Evolutionary conservation across 345 rosid species (phyloP).

Genomic region (Salix arbutifolia): DNA sequence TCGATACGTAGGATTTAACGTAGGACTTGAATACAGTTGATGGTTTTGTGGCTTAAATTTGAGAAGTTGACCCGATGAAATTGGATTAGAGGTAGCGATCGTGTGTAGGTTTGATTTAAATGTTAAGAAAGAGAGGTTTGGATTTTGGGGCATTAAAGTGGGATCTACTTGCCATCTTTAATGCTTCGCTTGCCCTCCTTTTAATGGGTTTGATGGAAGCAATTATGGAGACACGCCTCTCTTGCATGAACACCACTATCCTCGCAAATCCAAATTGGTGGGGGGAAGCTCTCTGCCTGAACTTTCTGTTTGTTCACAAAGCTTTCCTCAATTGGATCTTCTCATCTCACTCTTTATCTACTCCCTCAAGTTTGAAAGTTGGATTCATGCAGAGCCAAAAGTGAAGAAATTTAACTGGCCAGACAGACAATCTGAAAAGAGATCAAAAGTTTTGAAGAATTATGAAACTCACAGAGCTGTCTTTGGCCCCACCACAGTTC

Average conservation of each 20-base stretch:
- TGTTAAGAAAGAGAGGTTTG: conserved; percentile 14
- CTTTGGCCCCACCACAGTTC: conserved; percentile 29
- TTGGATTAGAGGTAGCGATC: conserved; percentile 9
- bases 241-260: conserved; percentile 17
- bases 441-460: not conserved
- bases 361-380: not conserved
- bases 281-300: not conserved
- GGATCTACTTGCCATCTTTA: conserved; percentile 42
- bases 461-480: conserved; percentile 47
- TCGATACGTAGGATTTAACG: not conserved
- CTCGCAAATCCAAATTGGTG: not conserved
- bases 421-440: not conserved
- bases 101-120: conserved; percentile 33
- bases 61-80: not conserved
- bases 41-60: not conserved
- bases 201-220: conserved; percentile 38
- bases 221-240: conserved; percentile 33
- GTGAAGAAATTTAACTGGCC: no score
- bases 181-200: conserved; percentile 48
- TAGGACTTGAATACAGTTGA: not conserved
- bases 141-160: conserved; percentile 42
- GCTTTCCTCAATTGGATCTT: not conserved
- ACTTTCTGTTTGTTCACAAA: not conserved
- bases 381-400: not conserved
- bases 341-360: not conserved